Evolutionary conservation across 768 basidiomycete species (phyloP), one percentile per base, ranked within the genome.

Genomic region (Termitomyces sp.): DNA sequence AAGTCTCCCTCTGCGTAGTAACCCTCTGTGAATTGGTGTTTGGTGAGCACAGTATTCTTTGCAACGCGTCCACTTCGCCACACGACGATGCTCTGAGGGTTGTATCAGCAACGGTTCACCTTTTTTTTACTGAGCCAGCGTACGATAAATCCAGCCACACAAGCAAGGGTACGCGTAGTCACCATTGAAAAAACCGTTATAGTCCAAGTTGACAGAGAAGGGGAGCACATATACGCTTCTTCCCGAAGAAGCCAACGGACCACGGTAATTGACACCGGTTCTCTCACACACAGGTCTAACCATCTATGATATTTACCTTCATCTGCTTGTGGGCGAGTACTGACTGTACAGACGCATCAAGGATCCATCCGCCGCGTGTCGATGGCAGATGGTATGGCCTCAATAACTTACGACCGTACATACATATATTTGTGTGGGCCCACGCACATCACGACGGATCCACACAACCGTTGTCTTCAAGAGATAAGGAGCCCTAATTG

Each of bases 1-100:
- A 75, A 80, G 62, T 84, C 65, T 0, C 84, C 85, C 5, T 71
- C 72, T 5, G 70, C 70, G 58, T 83, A 79, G 66, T 85, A 83
- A 2, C 76, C 79, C 3, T 59, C 60, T 5, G 85, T 79, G 21
- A 83, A 74, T 1, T 70, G 52, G n/a, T 79, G 72, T 34, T 69
- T 68, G 23, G 64, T 64, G 50, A 85, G 54, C 28, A 83, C 70
- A 41, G 67, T 58, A 63, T 82, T 75, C 56, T 70, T 72, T 27
- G 68, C 59, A n/a, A 76, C 55, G 25, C 68, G 69, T 21, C 76
- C 77, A 52, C 68, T 79, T 44, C 79, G 75, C 66, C 77, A 84
- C 58, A 73, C 57, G 46, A 78, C 60, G 32, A 76, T 42, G 21
- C 76, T 73, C 82, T 84, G 43, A 44, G 9, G 32, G 17, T n/a